These are phyloP conservation scores for Bruguiera parviflora DNA, from an alignment of 345 rosid genomes.

Conservation along the genomic window DNA sequence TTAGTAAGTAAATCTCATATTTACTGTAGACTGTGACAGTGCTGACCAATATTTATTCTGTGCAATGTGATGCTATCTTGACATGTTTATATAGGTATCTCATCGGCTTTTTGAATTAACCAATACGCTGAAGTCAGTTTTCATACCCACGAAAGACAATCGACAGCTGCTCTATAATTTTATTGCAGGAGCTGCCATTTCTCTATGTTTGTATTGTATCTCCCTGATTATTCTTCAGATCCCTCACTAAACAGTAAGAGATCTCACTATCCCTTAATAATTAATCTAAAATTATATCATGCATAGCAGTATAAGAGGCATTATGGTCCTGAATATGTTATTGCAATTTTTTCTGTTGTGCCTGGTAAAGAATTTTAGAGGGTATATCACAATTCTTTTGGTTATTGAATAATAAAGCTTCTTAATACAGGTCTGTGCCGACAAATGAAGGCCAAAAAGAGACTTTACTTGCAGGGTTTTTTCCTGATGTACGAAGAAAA, in stretches of 20 bases:
- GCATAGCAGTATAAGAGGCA: not conserved
- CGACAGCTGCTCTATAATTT: constrained; percentile 56
- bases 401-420: not conserved
- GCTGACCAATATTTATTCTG: not conserved
- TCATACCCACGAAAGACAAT: constrained; percentile 76
- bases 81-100: constrained; percentile 56
- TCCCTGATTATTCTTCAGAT: constrained; percentile 77
- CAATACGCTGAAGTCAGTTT: constrained; percentile 62
- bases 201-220: constrained; percentile 50
- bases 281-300: not conserved
- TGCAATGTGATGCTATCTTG: constrained; percentile 7
- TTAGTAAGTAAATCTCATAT: constrained; percentile 48
- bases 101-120: constrained; percentile 78
- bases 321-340: not conserved
- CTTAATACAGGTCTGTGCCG: constrained; percentile 34
- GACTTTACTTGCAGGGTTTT: constrained; percentile 7
- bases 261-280: not conserved
- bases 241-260: constrained; percentile 61
- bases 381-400: not conserved
- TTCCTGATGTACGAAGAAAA: constrained; percentile 8
- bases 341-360: not conserved
- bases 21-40: not conserved
- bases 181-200: constrained; percentile 57
- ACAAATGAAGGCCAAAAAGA: constrained; percentile 11
- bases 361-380: not conserved